Conservation (phyloP, 1,139 yeast genomes). For the Groenewaldozyma sp. region DNA sequence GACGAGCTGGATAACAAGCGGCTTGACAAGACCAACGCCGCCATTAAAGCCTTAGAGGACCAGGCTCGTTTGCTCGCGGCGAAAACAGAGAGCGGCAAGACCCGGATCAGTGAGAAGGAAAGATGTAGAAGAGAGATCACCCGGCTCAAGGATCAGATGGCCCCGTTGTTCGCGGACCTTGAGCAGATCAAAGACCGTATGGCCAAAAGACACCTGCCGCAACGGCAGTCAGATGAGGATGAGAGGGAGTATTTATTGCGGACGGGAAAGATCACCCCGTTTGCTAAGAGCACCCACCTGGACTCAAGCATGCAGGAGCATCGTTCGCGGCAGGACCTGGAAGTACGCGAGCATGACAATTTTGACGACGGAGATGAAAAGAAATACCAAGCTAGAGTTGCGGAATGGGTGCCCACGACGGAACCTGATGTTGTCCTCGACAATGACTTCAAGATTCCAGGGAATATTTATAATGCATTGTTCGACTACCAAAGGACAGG, state of each 20-base stretch:
- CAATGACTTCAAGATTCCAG: slow-evolving; percentile 67
- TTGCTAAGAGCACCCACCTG: slow-evolving; percentile 46
- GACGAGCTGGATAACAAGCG: slow-evolving; percentile 67
- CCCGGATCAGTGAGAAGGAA: slow-evolving; percentile 59
- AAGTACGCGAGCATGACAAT: slow-evolving; percentile 18
- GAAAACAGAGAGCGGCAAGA: slow-evolving; percentile 43
- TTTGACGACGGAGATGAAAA: slow-evolving; percentile 73
- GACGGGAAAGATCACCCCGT: slow-evolving; percentile 91
- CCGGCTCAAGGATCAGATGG: slow-evolving; percentile 39
- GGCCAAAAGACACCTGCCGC: slow-evolving; percentile 18
- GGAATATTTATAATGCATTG: slow-evolving; percentile 77
- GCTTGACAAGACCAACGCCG: slow-evolving; percentile 49
- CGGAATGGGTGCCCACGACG: slow-evolving; percentile 44
- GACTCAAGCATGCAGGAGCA: slow-evolving; percentile 1
- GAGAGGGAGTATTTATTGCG: slow-evolving; percentile 74
- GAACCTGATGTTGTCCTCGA: slow-evolving; percentile 64
- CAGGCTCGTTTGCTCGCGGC: slow-evolving; percentile 41
- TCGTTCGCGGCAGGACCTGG: slow-evolving; percentile 36
- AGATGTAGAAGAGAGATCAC: slow-evolving; percentile 47
- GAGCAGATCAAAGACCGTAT: slow-evolving; percentile 56
- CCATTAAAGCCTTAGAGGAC: slow-evolving; percentile 31
- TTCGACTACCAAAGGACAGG: slow-evolving; percentile 94
- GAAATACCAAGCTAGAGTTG: slow-evolving; percentile 49
- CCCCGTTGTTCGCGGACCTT: slow-evolving; percentile 48
- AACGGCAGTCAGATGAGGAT: slow-evolving; percentile 39